phyloP scores from a whole-genome alignment of 1,284 basidiomycete species.

The Sporisorium exsertum region DNA sequence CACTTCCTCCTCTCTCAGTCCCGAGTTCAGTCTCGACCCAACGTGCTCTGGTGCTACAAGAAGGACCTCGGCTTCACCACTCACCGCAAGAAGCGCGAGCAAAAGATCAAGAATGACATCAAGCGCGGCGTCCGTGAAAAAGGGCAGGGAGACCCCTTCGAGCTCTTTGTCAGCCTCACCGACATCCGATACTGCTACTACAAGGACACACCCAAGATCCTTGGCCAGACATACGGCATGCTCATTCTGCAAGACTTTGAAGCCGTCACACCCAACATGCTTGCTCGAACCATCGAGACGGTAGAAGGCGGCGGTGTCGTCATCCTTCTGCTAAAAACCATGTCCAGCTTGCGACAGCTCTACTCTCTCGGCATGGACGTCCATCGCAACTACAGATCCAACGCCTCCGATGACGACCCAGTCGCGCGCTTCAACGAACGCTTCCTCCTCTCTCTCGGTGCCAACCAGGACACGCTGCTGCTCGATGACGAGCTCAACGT shows the following conservation, averaged over 20 bases:
- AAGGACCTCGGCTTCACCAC: conserved; percentile 72
- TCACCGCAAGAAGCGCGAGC: conserved; percentile 85
- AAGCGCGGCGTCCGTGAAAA: conserved; percentile 90
- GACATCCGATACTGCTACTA: conserved; percentile 86
- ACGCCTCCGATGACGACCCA: conserved; percentile 84
- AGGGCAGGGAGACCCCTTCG: conserved; percentile 93
- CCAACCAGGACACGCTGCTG: conserved; percentile 86
- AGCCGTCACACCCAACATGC: conserved; percentile 95
- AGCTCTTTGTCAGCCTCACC: conserved; percentile 98
- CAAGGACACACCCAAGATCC: conserved; percentile 70
- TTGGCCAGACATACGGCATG: conserved; percentile 98
- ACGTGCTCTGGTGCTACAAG: conserved; percentile 66
- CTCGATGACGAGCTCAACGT: conserved; percentile 99
- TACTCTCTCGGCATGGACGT: conserved; percentile 93
- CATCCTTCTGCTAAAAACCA: conserved; percentile 90
- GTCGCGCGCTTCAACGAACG: conserved; percentile 97
- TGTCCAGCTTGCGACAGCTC: conserved; percentile 91
- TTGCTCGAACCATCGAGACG: conserved; percentile 97
- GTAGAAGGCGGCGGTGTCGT: conserved; percentile 97
- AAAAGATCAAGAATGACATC: conserved; percentile 68
- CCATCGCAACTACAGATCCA: conserved; percentile 84
- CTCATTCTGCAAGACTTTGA: conserved; percentile 98
- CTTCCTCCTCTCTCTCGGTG: conserved; percentile 79
- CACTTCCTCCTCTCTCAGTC: conserved; percentile 78
- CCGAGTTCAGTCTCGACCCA: conserved; percentile 59